phyloP scores from a whole-genome alignment of 2,329 filamentous ascomycete species.

The Colletotrichum gigasporum region DNA sequence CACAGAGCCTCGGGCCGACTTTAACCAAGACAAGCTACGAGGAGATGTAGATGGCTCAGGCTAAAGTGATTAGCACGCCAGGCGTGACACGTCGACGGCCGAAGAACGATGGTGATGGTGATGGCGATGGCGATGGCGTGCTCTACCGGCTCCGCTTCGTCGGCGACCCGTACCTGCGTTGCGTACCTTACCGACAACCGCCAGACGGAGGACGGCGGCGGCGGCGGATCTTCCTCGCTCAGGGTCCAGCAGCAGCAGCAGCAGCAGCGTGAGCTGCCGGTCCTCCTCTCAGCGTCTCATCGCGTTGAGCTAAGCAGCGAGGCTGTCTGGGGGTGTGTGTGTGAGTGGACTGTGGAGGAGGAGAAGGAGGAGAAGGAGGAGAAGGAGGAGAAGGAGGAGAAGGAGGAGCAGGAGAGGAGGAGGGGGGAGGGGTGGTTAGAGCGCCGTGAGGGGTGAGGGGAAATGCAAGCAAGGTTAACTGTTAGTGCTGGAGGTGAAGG shows the following conservation, averaged over 20 bases:
- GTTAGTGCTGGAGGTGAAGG: neutral
- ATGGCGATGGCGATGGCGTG: conserved; percentile 2
- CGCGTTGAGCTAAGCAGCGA: conserved; percentile 1
- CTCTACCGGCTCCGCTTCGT: conserved; percentile 1
- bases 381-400: neutral
- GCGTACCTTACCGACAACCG: neutral
- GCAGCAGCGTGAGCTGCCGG: neutral
- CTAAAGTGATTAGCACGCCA: neutral
- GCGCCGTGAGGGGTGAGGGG: neutral
- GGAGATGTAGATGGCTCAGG: neutral
- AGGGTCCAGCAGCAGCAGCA: conserved; percentile 1
- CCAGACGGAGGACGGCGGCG: neutral
- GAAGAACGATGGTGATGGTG: neutral
- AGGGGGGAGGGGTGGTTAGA: neutral
- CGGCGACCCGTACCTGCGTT: conserved; percentile 6
- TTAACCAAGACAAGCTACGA: neutral
- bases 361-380: neutral
- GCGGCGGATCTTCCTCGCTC: neutral
- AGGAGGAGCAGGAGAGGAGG: neutral
- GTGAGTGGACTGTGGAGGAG: neutral
- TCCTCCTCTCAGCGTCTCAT: neutral
- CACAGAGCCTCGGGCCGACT: neutral
- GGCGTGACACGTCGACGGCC: neutral
- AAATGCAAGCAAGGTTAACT: neutral
- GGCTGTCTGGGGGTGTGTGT: neutral